Evolutionary conservation across 305 asterid species (phyloP).

Genomic region (Euphrasia arctica): DNA sequence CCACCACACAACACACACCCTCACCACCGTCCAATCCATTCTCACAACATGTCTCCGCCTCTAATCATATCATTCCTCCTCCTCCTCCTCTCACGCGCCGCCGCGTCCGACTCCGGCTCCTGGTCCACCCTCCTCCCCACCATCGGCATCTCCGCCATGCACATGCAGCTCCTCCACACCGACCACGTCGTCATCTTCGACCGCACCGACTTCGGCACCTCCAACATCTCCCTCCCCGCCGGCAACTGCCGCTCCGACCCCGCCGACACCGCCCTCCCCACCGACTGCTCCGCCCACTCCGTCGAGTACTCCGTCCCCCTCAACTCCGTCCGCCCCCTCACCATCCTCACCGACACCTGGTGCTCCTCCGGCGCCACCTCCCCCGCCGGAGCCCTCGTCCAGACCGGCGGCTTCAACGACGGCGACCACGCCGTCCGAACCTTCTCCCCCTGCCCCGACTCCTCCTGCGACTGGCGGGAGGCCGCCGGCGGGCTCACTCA

Average conservation of each 20-base stretch:
- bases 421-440: slow-evolving; percentile 45
- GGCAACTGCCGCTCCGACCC: slow-evolving; percentile 43
- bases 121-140: slow-evolving; percentile 39
- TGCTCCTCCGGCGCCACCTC: slow-evolving; percentile 57
- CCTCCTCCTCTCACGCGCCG: not conserved
- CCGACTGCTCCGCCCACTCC: slow-evolving; percentile 62
- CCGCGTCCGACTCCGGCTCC: slow-evolving; percentile 36
- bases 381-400: slow-evolving; percentile 40
- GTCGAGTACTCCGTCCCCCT: slow-evolving; percentile 43
- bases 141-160: slow-evolving; percentile 58
- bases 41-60: too few relatives aligned
- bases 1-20: too few relatives aligned
- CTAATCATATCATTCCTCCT: too few relatives aligned
- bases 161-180: slow-evolving; percentile 58
- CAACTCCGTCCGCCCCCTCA: slow-evolving; percentile 50
- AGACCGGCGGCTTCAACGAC: slow-evolving; percentile 57
- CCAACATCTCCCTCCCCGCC: slow-evolving; percentile 46
- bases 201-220: slow-evolving; percentile 55
- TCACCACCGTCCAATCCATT: too few relatives aligned
- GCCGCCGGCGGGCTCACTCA: slow-evolving; percentile 24
- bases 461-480: slow-evolving; percentile 55
- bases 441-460: slow-evolving; percentile 32
- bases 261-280: slow-evolving; percentile 26
- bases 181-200: slow-evolving; percentile 53
- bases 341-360: slow-evolving; percentile 54